Percentiles rank a stretch among this genome's conserved stretches.
Evolutionary conservation across 78 protist species (phyloP).

Genomic region (Dictyostelium firmibasis): DNA sequence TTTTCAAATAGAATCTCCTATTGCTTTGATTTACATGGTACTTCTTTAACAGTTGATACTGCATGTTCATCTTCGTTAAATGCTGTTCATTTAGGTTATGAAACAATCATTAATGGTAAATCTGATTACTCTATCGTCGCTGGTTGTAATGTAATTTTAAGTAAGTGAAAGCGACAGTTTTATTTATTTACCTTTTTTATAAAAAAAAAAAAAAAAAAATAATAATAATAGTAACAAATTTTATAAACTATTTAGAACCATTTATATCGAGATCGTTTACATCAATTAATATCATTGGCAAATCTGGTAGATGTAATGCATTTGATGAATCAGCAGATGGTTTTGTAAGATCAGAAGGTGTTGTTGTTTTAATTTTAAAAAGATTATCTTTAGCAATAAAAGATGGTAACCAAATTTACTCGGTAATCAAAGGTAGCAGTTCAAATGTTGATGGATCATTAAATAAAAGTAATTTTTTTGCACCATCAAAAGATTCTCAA

Average conservation of each 20-base stretch:
- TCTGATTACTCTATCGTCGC: conserved; percentile 80
- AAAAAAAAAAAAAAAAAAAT: no score
- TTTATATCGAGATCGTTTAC: not conserved
- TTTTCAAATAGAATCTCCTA: conserved; percentile 85
- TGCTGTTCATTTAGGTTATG: conserved; percentile 80
- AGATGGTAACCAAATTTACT: conserved; percentile 55
- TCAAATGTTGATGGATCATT: conserved; percentile 84
- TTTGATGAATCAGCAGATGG: conserved; percentile 91
- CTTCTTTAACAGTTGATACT: conserved; percentile 88
- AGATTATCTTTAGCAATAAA: not conserved
- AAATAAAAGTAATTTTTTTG: conserved; percentile 3
- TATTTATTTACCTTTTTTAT: no score
- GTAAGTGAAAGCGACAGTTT: no score
- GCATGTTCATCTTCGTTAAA: conserved; percentile 93
- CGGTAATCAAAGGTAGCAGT: conserved; percentile 45
- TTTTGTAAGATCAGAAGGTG: conserved; percentile 90
- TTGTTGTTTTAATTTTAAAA: conserved; percentile 61
- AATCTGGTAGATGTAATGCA: conserved; percentile 68
- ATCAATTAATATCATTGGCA: conserved; percentile 39
- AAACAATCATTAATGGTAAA: conserved; percentile 56
- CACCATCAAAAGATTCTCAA: not conserved
- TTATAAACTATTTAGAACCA: conserved; percentile 34
- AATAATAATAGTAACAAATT: no score
- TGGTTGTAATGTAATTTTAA: conserved; percentile 80
- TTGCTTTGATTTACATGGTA: conserved; percentile 84